Conservation (phyloP, 495 filamentous ascomycete genomes). For the Platismatia glauca region DNA sequence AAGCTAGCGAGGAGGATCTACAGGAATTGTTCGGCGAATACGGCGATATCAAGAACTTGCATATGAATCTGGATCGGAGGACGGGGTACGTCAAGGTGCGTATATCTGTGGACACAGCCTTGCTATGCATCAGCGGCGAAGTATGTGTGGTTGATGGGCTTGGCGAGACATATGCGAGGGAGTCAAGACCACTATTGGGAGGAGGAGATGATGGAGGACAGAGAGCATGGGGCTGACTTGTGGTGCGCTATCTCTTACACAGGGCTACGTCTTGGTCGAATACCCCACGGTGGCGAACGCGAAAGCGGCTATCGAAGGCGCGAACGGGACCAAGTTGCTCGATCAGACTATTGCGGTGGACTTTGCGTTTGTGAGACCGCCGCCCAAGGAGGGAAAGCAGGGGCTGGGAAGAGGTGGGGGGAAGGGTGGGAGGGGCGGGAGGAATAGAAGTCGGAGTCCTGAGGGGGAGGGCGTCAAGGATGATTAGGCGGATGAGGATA, state of each 20-base stretch:
- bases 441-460: slow-evolving; percentile 47
- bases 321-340: slow-evolving; percentile 72
- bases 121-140: background rate
- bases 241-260: background rate
- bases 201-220: too few relatives aligned
- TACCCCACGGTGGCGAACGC: slow-evolving; percentile 84
- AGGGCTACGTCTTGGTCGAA: slow-evolving; percentile 94
- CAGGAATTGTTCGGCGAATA: slow-evolving; percentile 92
- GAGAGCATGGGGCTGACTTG: background rate
- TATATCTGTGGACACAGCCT: too few relatives aligned
- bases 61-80: slow-evolving; percentile 86
- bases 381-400: slow-evolving; percentile 49
- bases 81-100: slow-evolving; percentile 96
- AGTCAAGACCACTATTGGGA: too few relatives aligned
- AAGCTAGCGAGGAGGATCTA: slow-evolving; percentile 91
- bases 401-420: slow-evolving; percentile 42
- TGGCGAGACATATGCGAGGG: too few relatives aligned
- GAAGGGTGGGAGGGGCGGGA: slow-evolving; percentile 43
- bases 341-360: slow-evolving; percentile 90
- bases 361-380: slow-evolving; percentile 94
- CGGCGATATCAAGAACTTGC: slow-evolving; percentile 96
- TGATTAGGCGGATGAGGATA: background rate
- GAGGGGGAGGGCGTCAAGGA: slow-evolving; percentile 22
- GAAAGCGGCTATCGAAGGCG: slow-evolving; percentile 73
- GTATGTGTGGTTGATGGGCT: background rate